A percentile compares a stretch with the other conserved stretches of the same genome.
Conservation (phyloP, 768 basidiomycete genomes). For the Arthromyces matolae region DNA sequence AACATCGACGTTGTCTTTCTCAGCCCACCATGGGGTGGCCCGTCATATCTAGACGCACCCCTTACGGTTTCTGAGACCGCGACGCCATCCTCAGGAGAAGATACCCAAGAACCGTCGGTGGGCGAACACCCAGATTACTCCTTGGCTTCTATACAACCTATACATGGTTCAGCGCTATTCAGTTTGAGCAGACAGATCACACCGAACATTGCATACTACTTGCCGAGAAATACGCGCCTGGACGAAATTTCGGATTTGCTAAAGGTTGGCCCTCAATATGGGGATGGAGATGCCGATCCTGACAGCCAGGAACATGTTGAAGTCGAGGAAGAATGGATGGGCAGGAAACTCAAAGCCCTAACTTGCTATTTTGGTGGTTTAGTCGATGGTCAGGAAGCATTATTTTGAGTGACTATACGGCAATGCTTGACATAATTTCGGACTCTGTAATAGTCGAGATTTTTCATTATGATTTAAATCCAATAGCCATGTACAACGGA, state of each 20-base stretch:
- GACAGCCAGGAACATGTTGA: conserved; percentile 60
- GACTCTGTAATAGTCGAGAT: too few species aligned
- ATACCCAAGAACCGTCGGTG: conserved; percentile 3
- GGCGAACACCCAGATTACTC: conserved; percentile 54
- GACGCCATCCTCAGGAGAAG: not conserved
- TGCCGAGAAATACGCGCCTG: conserved; percentile 78
- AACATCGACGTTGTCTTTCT: conserved; percentile 88
- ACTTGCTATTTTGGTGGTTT: conserved; percentile 94
- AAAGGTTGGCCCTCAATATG: not conserved
- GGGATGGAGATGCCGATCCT: conserved; percentile 6
- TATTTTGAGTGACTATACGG: conserved; percentile 47
- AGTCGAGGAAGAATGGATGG: conserved; percentile 97
- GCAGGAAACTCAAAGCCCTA: conserved; percentile 86
- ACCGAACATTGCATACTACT: conserved; percentile 81
- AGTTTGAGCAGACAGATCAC: conserved; percentile 66
- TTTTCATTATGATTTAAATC: too few species aligned
- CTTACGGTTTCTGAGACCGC: conserved; percentile 9
- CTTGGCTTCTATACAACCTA: conserved; percentile 69
- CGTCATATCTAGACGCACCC: conserved; percentile 53
- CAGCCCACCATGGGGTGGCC: conserved; percentile 96
- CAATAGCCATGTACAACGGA: too few species aligned
- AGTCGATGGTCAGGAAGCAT: conserved; percentile 58
- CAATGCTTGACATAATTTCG: too few species aligned
- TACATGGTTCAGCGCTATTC: conserved; percentile 84
- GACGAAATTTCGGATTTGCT: conserved; percentile 58